Conservation (phyloP, 2,329 filamentous ascomycete genomes). For the Coniochaeta prunicola region DNA sequence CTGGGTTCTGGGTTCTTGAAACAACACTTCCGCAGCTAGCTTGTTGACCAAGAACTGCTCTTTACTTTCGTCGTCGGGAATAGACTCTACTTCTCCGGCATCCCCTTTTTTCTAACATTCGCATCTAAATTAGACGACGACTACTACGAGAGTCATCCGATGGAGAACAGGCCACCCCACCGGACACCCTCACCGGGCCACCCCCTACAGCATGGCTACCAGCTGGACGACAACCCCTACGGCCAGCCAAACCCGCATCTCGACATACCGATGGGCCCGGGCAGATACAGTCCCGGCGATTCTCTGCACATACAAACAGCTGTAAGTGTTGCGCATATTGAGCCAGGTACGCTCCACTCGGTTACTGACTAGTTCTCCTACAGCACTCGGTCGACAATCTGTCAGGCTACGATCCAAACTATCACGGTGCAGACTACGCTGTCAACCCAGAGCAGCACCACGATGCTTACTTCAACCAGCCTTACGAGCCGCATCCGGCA, state of each 20-base stretch:
- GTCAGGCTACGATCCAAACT: conserved; percentile 26
- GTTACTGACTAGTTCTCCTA: not conserved
- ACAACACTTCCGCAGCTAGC: not conserved
- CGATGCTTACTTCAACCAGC: conserved; percentile 77
- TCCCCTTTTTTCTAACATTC: conserved; percentile 9
- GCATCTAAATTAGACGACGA: conserved; percentile 42
- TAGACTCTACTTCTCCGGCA: not conserved
- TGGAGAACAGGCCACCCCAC: conserved; percentile 47
- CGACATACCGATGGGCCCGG: conserved; percentile 61
- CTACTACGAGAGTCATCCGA: conserved; percentile 46
- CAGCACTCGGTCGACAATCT: conserved; percentile 48
- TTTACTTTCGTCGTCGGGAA: conserved; percentile 1
- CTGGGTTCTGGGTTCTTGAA: not conserved
- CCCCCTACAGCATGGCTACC: conserved; percentile 67
- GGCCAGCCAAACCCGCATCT: conserved; percentile 45
- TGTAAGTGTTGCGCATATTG: conserved; percentile 41
- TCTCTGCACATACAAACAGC: conserved; percentile 77
- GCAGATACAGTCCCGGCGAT: conserved; percentile 59
- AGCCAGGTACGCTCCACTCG: not conserved
- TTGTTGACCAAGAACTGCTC: conserved; percentile 1
- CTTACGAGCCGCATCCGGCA: conserved; percentile 64
- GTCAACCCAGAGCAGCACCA: conserved; percentile 80
- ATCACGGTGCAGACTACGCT: conserved; percentile 53
- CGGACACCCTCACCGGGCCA: conserved; percentile 73
- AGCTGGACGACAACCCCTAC: conserved; percentile 74